A percentile compares a stretch with the other conserved stretches of the same genome.
These are phyloP conservation scores for Stevia rebaudiana DNA, from an alignment of 140 eudicot genomes.

Conservation along the genomic window DNA sequence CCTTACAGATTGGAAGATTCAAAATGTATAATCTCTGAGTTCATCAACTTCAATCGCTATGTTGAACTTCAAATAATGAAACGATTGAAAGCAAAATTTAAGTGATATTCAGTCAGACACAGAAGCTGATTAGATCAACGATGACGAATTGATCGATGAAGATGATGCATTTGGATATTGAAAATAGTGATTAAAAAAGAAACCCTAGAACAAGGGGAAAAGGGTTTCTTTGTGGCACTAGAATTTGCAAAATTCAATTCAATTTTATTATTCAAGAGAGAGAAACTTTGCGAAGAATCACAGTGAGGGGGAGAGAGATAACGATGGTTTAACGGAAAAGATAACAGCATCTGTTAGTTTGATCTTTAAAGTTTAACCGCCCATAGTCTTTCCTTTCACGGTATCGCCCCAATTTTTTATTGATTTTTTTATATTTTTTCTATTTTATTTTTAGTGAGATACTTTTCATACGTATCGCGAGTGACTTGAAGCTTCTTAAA, in stretches of 20 bases:
- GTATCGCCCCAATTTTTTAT: too few relatives aligned
- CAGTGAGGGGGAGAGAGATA: conserved; percentile 8
- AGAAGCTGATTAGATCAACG: conserved; percentile 9
- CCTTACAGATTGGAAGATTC: neutral
- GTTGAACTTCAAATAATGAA: conserved; percentile 7
- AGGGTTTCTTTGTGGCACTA: conserved; percentile 26
- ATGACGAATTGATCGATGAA: conserved; percentile 3
- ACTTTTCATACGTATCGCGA: too few relatives aligned
- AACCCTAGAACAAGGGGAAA: conserved; percentile 28
- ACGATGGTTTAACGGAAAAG: conserved; percentile 24
- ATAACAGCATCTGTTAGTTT: neutral
- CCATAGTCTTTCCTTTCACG: too few relatives aligned
- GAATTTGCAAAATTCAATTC: conserved; percentile 21
- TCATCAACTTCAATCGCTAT: conserved; percentile 14
- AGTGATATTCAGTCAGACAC: neutral
- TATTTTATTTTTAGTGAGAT: too few relatives aligned
- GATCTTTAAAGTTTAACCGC: too few relatives aligned
- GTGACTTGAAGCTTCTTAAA: too few relatives aligned
- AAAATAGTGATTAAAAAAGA: conserved; percentile 18
- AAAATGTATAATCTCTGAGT: conserved; percentile 3
- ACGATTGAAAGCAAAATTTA: conserved; percentile 10
- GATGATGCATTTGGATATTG: conserved; percentile 17
- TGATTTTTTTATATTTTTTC: too few relatives aligned
- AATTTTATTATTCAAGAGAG: conserved; percentile 23
- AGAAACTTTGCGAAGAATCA: conserved; percentile 7